Evolutionary conservation across 164 flowering plant genomes (phyloP), one percentile per base, ranked within the genome.

Genomic region (Kalanchoe fedtschenkoi): DNA sequence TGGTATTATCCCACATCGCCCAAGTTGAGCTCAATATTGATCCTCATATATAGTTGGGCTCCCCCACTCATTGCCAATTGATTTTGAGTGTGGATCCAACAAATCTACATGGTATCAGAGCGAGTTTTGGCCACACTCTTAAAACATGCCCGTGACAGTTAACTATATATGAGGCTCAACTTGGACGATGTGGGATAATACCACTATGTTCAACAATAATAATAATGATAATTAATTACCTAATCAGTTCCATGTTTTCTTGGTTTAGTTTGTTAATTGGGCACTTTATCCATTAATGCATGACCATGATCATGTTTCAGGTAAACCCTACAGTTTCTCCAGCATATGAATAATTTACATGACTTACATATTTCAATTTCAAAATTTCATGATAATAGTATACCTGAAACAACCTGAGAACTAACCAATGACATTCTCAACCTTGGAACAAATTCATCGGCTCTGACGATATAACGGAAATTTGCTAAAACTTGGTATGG

Each of bases 321-420:
- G 19, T 47, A 24, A 9, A 24, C 8, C 32, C 30, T 51, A 26
- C 17, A 51, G 39, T 51, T 51, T 13, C 53, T 51, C 55, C 22
- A 1, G 30, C 3, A 24, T 24, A 47, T 47, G 55, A 3, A 22
- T 1, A 47, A 47, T 0, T 29, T 11, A 47, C 9, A n/a, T 24
- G 13, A 47, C 8, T n/a, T n/a, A n/a, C n/a, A n/a, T n/a, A n/a
- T 37, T 8, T 37, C 39, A 37, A 37, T 37, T 37, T 37, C 11
- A 37, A 37, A 37, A 2, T 47, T 22, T 47, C 19, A 47, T 1
- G 55, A 24, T 29, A 29, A 47, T 3, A 24, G 13, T 37, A 47
- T 47, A 47, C 55, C 55, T 47, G 55, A 47, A 47, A 47, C 30
- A 24, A 47, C 15, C 55, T 47, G 55, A 7, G 30, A 47, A 24